A percentile compares a stretch with the other conserved stretches of the same genome.
Evolutionary conservation across 768 basidiomycete species (phyloP).

Genomic region (Heimioporus sp.): DNA sequence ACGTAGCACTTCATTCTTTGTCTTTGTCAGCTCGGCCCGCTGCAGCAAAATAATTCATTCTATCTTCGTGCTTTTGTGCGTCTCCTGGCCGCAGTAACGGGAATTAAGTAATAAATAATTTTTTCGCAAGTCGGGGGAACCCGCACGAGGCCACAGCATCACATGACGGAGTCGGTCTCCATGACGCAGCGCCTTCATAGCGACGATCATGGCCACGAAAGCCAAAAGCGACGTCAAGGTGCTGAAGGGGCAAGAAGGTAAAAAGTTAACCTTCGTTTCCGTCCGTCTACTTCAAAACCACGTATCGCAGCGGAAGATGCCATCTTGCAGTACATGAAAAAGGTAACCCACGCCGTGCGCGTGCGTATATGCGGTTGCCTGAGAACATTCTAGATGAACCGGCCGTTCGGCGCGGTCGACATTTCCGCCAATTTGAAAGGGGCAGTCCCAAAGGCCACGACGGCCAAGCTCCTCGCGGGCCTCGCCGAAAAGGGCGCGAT

Average conservation of each 20-base stretch:
- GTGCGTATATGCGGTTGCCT: slow-evolving; percentile 8
- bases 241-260: slow-evolving; percentile 77
- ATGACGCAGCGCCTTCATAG: background rate
- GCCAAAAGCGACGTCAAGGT: slow-evolving; percentile 53
- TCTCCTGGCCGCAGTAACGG: too few species aligned
- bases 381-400: slow-evolving; percentile 66
- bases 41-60: too few species aligned
- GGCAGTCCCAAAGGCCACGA: slow-evolving; percentile 77
- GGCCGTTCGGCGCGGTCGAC: slow-evolving; percentile 90
- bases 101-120: too few species aligned
- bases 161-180: background rate
- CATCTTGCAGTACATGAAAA: slow-evolving; percentile 77
- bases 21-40: too few species aligned
- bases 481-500: slow-evolving; percentile 86
- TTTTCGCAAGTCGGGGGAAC: too few species aligned
- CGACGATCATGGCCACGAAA: slow-evolving; percentile 44
- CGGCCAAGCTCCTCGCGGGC: slow-evolving; percentile 78
- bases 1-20: too few species aligned
- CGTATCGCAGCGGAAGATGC: slow-evolving; percentile 60
- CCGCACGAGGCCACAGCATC: background rate
- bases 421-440: slow-evolving; percentile 90
- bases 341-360: slow-evolving; percentile 38
- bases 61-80: too few species aligned
- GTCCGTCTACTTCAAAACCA: background rate
- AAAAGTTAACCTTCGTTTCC: too few species aligned